These are phyloP conservation scores for Solanum chmielewskii DNA, from an alignment of 257 asterid species.

Conservation along the genomic window DNA sequence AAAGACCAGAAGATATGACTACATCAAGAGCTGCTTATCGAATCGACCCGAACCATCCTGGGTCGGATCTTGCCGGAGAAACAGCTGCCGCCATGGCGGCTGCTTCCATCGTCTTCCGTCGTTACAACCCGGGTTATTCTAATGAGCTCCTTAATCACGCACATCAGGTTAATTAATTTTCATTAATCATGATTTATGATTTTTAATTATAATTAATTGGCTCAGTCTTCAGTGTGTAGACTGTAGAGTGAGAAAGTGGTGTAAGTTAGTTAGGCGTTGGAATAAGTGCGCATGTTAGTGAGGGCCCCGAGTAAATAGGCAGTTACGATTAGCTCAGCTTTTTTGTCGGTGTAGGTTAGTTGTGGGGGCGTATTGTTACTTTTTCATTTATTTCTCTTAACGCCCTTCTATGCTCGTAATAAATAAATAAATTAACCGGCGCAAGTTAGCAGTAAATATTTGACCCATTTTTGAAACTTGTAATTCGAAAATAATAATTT, in stretches of 20 bases:
- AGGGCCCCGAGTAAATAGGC: conserved; percentile 11
- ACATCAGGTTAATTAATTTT: conserved; percentile 35
- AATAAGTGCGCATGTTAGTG: conserved; percentile 5
- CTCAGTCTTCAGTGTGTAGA: neutral
- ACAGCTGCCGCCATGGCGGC: conserved; percentile 99
- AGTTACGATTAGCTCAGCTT: conserved; percentile 17
- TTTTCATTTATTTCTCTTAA: neutral
- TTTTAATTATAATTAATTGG: neutral
- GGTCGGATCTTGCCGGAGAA: conserved; percentile 95
- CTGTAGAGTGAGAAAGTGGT: neutral
- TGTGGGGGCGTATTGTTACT: neutral
- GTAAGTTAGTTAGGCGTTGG: neutral
- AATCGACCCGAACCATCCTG: conserved; percentile 69
- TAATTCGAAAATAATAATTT: neutral
- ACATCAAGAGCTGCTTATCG: conserved; percentile 74
- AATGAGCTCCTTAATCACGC: conserved; percentile 74
- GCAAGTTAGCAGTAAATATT: neutral
- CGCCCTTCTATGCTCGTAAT: neutral
- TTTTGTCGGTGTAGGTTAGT: conserved; percentile 10
- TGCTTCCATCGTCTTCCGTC: conserved; percentile 80
- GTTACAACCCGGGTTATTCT: conserved; percentile 50
- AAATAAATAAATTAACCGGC: neutral
- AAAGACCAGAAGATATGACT: conserved; percentile 93
- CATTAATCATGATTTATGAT: neutral
- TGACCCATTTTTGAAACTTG: neutral